Evolutionary conservation across 768 basidiomycete genomes (phyloP).

Genomic region (Boletus rufocinnamomeus): DNA sequence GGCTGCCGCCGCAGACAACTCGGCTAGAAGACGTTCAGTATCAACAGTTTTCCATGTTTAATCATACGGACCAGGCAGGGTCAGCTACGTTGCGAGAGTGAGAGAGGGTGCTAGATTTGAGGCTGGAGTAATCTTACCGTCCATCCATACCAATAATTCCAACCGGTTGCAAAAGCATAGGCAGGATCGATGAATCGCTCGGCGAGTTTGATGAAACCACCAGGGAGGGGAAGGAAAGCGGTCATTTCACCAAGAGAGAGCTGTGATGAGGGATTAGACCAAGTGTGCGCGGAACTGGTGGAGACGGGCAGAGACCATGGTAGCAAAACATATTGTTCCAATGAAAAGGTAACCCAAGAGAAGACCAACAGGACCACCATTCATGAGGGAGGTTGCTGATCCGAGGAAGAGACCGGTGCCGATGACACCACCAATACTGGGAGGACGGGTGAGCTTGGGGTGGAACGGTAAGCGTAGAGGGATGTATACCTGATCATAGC

Average conservation of each 20-base stretch:
- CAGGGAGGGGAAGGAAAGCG: constrained; percentile 45
- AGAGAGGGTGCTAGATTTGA: constrained; percentile 8
- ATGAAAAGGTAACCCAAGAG: constrained; percentile 43
- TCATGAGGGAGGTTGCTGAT: constrained; percentile 36
- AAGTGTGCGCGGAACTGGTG: background rate
- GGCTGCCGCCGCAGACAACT: constrained; percentile 51
- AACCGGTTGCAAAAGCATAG: constrained; percentile 45
- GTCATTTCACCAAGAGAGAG: constrained; percentile 48
- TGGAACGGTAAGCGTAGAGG: background rate
- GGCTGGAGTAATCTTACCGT: constrained; percentile 9
- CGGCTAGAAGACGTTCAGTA: constrained; percentile 35
- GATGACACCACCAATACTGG: constrained; percentile 40
- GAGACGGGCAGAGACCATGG: constrained; percentile 33
- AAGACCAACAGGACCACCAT: constrained; percentile 51
- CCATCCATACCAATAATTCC: constrained; percentile 47
- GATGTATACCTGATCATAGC: constrained; percentile 38
- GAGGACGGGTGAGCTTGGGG: background rate
- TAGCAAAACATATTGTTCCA: constrained; percentile 40
- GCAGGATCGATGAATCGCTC: constrained; percentile 51
- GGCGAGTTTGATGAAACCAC: constrained; percentile 48
- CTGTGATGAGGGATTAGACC: constrained; percentile 14
- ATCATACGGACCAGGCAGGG: constrained; percentile 26
- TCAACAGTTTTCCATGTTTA: background rate
- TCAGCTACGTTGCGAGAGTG: constrained; percentile 16
- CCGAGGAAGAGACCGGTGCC: constrained; percentile 44